Percentiles rank a stretch among this genome's conserved stretches.
Evolutionary conservation across 805 yeast genomes (phyloP).

Genomic region (Barnettozyma botsteinii): DNA sequence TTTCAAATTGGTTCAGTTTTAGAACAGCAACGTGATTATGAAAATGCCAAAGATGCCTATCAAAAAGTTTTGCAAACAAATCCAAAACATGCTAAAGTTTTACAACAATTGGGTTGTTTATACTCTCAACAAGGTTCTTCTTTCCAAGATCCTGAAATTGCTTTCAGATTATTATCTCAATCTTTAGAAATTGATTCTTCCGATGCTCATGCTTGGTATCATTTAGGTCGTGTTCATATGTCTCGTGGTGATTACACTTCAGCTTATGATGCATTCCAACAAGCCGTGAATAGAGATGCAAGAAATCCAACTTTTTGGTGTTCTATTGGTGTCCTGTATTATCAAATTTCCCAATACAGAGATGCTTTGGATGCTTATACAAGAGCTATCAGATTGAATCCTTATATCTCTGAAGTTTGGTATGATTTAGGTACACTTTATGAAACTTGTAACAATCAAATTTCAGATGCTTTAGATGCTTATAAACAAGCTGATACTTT

Average conservation of each 20-base stretch:
- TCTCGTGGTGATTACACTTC: conserved; percentile 90
- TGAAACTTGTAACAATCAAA: conserved; percentile 95
- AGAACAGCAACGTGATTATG: conserved; percentile 89
- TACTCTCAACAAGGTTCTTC: conserved; percentile 69
- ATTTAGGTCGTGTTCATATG: conserved; percentile 95
- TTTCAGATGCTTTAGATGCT: conserved; percentile 93
- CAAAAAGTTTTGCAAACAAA: conserved; percentile 85
- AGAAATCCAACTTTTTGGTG: conserved; percentile 99
- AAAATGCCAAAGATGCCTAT: conserved; percentile 90
- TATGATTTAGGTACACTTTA: conserved; percentile 95
- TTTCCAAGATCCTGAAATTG: conserved; percentile 76
- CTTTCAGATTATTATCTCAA: conserved; percentile 75
- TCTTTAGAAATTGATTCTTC: conserved; percentile 83
- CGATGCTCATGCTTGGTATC: conserved; percentile 97
- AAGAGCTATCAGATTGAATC: conserved; percentile 90
- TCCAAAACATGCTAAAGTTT: conserved; percentile 92
- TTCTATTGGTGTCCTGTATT: conserved; percentile 90
- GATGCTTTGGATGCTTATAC: conserved; percentile 98
- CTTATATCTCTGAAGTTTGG: conserved; percentile 97
- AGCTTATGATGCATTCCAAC: conserved; percentile 97
- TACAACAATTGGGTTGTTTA: conserved; percentile 93
- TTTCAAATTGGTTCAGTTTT: conserved; percentile 95
- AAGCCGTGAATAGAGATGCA: conserved; percentile 94
- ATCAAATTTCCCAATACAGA: conserved; percentile 91
- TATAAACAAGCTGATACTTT: conserved; percentile 93